These are phyloP conservation scores for Hypoxylon lenormandii DNA, from an alignment of 495 filamentous ascomycete genomes.

Conservation along the genomic window DNA sequence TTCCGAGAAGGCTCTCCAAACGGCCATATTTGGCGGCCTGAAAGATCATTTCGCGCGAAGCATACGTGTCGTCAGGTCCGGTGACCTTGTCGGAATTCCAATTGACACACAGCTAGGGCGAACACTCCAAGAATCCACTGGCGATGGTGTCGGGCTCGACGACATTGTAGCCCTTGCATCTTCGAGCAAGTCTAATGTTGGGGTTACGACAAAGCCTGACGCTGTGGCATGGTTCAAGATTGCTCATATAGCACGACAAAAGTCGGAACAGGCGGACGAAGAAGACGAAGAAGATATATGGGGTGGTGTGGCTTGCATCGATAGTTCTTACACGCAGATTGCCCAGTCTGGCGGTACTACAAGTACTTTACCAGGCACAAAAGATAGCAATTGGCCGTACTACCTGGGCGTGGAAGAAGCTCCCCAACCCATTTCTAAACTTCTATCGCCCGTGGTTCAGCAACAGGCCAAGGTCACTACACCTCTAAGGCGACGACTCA, in stretches of 20 bases:
- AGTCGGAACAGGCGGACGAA: slow-evolving; percentile 63
- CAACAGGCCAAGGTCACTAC: slow-evolving; percentile 65
- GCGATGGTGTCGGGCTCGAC: slow-evolving; percentile 73
- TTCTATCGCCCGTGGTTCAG: slow-evolving; percentile 53
- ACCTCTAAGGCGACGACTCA: slow-evolving; percentile 76
- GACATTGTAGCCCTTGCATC: slow-evolving; percentile 67
- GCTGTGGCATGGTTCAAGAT: slow-evolving; percentile 92
- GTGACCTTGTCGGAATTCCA: slow-evolving; percentile 86
- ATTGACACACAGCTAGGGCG: slow-evolving; percentile 84
- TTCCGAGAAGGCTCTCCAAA: slow-evolving; percentile 84
- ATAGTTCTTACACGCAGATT: slow-evolving; percentile 85
- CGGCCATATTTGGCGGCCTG: slow-evolving; percentile 81
- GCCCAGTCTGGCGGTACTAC: slow-evolving; percentile 85
- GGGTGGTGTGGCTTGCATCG: slow-evolving; percentile 84
- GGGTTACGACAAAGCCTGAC: slow-evolving; percentile 56
- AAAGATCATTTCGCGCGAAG: slow-evolving; percentile 87
- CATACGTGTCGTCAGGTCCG: slow-evolving; percentile 79
- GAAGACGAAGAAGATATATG: slow-evolving; percentile 72
- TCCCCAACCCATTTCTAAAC: slow-evolving; percentile 53
- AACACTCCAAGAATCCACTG: slow-evolving; percentile 73
- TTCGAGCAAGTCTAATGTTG: slow-evolving; percentile 36
- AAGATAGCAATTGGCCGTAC: slow-evolving; percentile 82
- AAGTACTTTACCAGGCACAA: slow-evolving; percentile 77
- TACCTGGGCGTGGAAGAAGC: slow-evolving; percentile 80
- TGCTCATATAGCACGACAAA: slow-evolving; percentile 72